phyloP scores from a whole-genome alignment of 371 early-diverging fungal genomes.

The Entomophthora muscae region DNA sequence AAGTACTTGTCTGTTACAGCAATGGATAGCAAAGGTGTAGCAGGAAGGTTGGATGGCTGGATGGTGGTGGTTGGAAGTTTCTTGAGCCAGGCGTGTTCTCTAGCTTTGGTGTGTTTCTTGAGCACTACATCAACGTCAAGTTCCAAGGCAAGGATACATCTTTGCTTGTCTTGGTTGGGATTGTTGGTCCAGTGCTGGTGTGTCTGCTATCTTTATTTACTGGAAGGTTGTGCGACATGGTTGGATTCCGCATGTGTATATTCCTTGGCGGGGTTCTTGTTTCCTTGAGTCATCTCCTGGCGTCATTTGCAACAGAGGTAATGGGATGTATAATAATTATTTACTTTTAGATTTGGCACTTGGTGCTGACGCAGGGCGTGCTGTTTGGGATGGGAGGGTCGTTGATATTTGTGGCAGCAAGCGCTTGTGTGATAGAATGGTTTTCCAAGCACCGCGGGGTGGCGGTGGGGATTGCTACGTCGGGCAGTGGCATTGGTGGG shows the following conservation, averaged over 20 bases:
- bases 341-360: slow-evolving; percentile 23
- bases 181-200: too few species aligned
- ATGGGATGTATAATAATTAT: neutral
- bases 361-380: slow-evolving; percentile 29
- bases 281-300: neutral
- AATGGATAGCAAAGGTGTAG: too few species aligned
- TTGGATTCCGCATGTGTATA: slow-evolving; percentile 2
- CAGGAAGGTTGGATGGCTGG: too few species aligned
- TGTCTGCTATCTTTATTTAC: neutral
- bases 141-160: too few species aligned
- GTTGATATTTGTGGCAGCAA: slow-evolving; percentile 36
- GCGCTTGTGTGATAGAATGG: slow-evolving; percentile 49
- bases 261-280: neutral
- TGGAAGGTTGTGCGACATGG: neutral
- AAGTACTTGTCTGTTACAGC: too few species aligned
- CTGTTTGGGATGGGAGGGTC: slow-evolving; percentile 28
- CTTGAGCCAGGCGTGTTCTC: too few species aligned
- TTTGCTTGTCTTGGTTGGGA: too few species aligned
- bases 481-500: slow-evolving; percentile 66
- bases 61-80: too few species aligned
- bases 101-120: too few species aligned
- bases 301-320: slow-evolving; percentile 6
- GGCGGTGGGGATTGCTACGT: slow-evolving; percentile 50
- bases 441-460: slow-evolving; percentile 46
- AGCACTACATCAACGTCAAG: too few species aligned